phyloP scores from a whole-genome alignment of 495 filamentous ascomycete genomes.

The Podospora sp. region DNA sequence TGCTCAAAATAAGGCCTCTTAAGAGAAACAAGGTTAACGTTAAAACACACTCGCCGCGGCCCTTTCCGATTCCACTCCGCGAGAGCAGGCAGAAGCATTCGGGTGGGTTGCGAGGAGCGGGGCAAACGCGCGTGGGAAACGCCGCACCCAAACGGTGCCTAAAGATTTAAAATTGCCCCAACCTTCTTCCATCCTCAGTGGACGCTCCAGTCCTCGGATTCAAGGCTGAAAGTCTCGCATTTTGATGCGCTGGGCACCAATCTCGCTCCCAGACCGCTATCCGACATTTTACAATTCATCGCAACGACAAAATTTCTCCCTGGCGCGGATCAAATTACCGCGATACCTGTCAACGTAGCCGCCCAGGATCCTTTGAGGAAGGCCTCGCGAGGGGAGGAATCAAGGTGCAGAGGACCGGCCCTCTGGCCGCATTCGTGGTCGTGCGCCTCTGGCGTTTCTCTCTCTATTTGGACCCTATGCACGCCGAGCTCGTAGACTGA shows the following conservation, averaged over 20 bases:
- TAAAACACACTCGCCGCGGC: no score
- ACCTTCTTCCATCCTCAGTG: not conserved
- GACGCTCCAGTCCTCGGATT: slow-evolving; percentile 2
- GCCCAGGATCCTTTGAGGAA: not conserved
- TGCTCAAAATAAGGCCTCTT: no score
- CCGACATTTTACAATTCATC: not conserved
- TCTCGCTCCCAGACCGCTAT: not conserved
- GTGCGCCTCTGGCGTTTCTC: not conserved
- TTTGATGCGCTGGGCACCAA: not conserved
- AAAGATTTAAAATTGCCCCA: slow-evolving; percentile 19
- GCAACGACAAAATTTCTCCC: not conserved
- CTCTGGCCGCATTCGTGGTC: not conserved
- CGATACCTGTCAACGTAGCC: not conserved
- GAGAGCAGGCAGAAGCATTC: not conserved
- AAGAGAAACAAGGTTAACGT: not conserved
- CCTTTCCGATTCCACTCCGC: not conserved
- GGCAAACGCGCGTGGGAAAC: not conserved
- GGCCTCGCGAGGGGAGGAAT: not conserved
- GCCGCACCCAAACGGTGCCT: slow-evolving; percentile 20
- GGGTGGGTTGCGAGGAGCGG: not conserved
- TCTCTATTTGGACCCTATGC: not conserved
- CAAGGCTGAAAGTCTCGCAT: slow-evolving; percentile 5
- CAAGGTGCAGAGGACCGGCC: not conserved
- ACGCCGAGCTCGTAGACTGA: not conserved
- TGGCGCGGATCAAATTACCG: not conserved